Percentiles rank a stretch among this genome's conserved stretches.
Evolutionary conservation across 768 basidiomycete species (phyloP).

Genomic region (Ramaria sp.): DNA sequence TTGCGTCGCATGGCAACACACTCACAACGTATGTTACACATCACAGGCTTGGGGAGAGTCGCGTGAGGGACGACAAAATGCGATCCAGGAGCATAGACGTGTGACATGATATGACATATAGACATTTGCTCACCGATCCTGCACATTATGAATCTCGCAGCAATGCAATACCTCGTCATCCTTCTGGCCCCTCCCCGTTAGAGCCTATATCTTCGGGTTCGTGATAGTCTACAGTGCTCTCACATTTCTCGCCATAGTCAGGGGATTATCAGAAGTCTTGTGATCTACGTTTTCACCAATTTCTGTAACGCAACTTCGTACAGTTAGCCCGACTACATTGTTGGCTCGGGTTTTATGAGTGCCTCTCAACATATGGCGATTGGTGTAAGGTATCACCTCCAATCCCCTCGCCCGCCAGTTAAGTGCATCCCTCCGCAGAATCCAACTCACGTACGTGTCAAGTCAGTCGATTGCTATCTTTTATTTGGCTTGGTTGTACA

Average conservation of each 20-base stretch:
- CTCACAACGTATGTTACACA: too few species aligned
- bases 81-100: too few species aligned
- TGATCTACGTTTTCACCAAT: neutral
- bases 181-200: too few species aligned
- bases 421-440: neutral
- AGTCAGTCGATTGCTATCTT: neutral
- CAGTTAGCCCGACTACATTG: neutral
- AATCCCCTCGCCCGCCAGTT: neutral
- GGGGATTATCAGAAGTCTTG: neutral
- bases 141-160: too few species aligned
- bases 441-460: conserved; percentile 3
- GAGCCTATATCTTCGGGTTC: too few species aligned
- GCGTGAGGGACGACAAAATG: too few species aligned
- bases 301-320: neutral
- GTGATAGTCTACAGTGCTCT: too few species aligned
- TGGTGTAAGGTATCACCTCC: neutral
- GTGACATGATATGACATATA: too few species aligned
- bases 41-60: too few species aligned
- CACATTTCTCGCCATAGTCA: neutral
- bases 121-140: too few species aligned
- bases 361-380: neutral
- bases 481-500: neutral
- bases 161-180: too few species aligned
- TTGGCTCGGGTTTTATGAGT: neutral
- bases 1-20: too few species aligned